These are phyloP conservation scores for Hebeloma cylindrosporum DNA, from an alignment of 768 basidiomycete species.

Conservation along the genomic window DNA sequence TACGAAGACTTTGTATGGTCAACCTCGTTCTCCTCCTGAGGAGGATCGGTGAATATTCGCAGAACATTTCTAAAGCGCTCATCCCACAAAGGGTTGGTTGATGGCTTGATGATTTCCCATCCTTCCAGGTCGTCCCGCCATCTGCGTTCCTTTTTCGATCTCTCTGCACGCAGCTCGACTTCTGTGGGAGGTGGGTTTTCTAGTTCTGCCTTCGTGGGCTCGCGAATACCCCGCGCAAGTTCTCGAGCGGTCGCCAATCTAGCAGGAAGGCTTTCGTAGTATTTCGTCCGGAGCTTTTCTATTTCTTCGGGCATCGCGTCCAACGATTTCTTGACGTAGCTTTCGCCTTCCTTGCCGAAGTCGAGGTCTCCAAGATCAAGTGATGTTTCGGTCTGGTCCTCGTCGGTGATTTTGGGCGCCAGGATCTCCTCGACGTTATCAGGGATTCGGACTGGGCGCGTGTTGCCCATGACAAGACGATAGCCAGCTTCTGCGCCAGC, in stretches of 20 bases:
- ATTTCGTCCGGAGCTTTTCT: constrained; percentile 68
- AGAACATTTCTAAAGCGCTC: constrained; percentile 62
- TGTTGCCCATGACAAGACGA: constrained; percentile 59
- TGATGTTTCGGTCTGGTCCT: constrained; percentile 6
- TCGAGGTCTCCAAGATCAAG: constrained; percentile 59
- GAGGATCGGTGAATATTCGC: constrained; percentile 55
- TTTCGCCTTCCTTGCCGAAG: constrained; percentile 69
- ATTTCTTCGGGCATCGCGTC: constrained; percentile 54
- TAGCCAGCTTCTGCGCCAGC: constrained; percentile 83
- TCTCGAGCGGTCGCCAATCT: constrained; percentile 73
- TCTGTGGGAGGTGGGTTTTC: constrained; percentile 82
- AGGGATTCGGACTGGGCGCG: constrained; percentile 55
- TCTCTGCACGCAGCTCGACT: constrained; percentile 83
- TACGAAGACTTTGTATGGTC: too few species aligned
- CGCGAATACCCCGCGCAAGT: constrained; percentile 69
- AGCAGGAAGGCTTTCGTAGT: constrained; percentile 68
- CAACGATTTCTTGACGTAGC: constrained; percentile 66
- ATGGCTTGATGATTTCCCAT: constrained; percentile 74
- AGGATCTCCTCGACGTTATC: constrained; percentile 27
- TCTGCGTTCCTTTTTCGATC: constrained; percentile 83
- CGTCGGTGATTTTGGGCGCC: constrained; percentile 28
- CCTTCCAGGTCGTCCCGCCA: constrained; percentile 83
- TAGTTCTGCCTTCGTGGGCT: constrained; percentile 84
- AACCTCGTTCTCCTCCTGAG: constrained; percentile 20
- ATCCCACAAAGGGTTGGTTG: constrained; percentile 72